phyloP scores from a whole-genome alignment of 306 rosid species.

The Alnus glutinosa region DNA sequence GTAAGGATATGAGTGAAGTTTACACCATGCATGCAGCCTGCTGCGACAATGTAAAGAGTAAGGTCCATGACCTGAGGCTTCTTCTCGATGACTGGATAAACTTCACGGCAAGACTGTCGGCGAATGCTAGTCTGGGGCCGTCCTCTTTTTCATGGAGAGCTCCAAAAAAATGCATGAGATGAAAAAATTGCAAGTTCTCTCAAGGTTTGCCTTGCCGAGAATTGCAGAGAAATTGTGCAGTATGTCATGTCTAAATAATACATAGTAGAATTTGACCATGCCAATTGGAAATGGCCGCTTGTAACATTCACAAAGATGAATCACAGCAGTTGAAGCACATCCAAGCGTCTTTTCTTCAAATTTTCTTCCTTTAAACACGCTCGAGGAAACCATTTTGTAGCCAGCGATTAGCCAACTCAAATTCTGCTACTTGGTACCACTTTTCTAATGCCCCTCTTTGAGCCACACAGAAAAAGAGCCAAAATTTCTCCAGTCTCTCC shows the following conservation, averaged over 20 bases:
- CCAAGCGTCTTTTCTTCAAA: neutral
- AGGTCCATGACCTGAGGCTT: slow-evolving; percentile 54
- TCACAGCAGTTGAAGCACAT: neutral
- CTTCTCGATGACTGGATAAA: slow-evolving; percentile 56
- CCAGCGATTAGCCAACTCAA: neutral
- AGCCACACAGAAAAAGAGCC: neutral
- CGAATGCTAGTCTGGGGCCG: slow-evolving; percentile 16
- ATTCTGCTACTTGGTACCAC: neutral
- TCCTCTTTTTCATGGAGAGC: slow-evolving; percentile 37
- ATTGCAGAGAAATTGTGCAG: neutral
- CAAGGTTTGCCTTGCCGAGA: no score
- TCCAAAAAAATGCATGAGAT: slow-evolving; percentile 41
- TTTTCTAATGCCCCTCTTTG: neutral
- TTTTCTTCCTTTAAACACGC: no score
- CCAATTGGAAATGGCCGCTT: no score
- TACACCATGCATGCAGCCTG: slow-evolving; percentile 55
- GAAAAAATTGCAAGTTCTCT: no score
- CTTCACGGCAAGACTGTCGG: slow-evolving; percentile 23
- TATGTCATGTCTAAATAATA: neutral
- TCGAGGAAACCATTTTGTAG: neutral
- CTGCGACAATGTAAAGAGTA: slow-evolving; percentile 44
- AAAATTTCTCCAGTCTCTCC: neutral
- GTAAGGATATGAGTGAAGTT: slow-evolving; percentile 24
- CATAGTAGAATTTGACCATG: neutral
- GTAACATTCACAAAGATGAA: no score